Evolutionary conservation across 345 rosid genomes (phyloP).

Genomic region (Dipteronia dyeriana): DNA sequence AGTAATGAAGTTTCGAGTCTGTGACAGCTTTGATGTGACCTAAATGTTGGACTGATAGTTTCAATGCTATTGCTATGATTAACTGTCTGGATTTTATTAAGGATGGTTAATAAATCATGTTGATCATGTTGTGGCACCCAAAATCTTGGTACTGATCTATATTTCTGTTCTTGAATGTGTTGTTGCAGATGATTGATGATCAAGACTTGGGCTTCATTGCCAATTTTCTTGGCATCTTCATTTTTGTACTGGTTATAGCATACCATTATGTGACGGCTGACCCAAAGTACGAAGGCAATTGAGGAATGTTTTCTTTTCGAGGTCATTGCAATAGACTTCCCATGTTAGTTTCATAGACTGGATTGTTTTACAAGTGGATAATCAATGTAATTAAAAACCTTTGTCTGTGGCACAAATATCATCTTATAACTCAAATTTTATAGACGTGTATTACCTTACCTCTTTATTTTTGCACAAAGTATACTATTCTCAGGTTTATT

Average conservation of each 20-base stretch:
- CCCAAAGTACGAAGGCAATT: constrained; percentile 68
- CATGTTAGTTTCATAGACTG: constrained; percentile 23
- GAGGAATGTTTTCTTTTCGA: constrained; percentile 14
- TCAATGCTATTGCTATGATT: not conserved
- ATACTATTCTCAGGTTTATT: not conserved
- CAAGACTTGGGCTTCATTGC: constrained; percentile 70
- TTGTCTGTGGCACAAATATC: constrained; percentile 8
- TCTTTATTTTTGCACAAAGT: not conserved
- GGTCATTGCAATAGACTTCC: constrained; percentile 8
- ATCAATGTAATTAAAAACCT: constrained; percentile 21
- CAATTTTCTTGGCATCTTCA: constrained; percentile 78
- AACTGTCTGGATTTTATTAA: not conserved
- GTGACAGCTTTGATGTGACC: not conserved
- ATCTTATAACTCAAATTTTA: constrained; percentile 17
- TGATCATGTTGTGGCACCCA: not conserved
- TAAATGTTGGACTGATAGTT: not conserved
- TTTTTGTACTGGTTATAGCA: constrained; percentile 72
- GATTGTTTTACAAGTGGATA: constrained; percentile 13
- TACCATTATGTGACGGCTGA: constrained; percentile 84
- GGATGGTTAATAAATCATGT: not conserved
- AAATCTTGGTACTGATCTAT: not conserved
- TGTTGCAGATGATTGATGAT: constrained; percentile 79
- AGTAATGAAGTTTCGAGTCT: not conserved
- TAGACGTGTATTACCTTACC: not conserved
- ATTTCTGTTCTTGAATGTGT: not conserved